phyloP scores from a whole-genome alignment of 768 basidiomycete genomes.

The Leccinum barrowsii region DNA sequence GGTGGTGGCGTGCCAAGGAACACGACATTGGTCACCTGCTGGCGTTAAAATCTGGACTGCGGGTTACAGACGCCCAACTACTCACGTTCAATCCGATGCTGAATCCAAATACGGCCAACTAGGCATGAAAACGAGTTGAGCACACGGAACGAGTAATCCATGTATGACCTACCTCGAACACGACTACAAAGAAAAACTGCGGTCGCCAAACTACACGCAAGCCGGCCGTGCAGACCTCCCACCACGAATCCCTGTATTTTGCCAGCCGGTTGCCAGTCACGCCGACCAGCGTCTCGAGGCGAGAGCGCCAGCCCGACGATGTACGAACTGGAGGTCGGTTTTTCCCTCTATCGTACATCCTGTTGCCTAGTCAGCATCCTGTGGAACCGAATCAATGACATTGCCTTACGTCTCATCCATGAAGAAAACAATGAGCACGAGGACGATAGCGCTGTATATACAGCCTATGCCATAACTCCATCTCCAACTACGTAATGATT shows the following conservation, averaged over 20 bases:
- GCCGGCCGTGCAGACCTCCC: slow-evolving; percentile 29
- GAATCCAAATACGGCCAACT: slow-evolving; percentile 48
- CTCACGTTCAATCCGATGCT: slow-evolving; percentile 43
- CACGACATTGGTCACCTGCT: slow-evolving; percentile 52
- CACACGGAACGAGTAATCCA: background rate
- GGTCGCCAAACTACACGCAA: slow-evolving; percentile 49
- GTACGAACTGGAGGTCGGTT: slow-evolving; percentile 27
- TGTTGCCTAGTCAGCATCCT: slow-evolving; percentile 13
- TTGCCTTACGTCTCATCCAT: slow-evolving; percentile 48
- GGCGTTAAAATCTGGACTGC: background rate
- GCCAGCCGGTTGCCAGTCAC: slow-evolving; percentile 45
- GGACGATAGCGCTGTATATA: slow-evolving; percentile 44
- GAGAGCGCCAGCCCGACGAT: slow-evolving; percentile 34
- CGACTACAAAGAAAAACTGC: slow-evolving; percentile 37
- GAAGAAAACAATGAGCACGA: slow-evolving; percentile 43
- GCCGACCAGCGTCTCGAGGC: slow-evolving; percentile 47
- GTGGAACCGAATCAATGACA: background rate
- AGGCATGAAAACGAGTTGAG: background rate
- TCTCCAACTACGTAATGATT: slow-evolving; percentile 34
- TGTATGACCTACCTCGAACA: slow-evolving; percentile 34
- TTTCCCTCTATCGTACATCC: slow-evolving; percentile 48
- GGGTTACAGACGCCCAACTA: background rate
- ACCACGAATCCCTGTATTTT: slow-evolving; percentile 43
- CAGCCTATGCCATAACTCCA: slow-evolving; percentile 54
- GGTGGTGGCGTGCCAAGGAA: slow-evolving; percentile 48